Conservation (phyloP, 73 alveolate species). For the Paramecium bursaria region DNA sequence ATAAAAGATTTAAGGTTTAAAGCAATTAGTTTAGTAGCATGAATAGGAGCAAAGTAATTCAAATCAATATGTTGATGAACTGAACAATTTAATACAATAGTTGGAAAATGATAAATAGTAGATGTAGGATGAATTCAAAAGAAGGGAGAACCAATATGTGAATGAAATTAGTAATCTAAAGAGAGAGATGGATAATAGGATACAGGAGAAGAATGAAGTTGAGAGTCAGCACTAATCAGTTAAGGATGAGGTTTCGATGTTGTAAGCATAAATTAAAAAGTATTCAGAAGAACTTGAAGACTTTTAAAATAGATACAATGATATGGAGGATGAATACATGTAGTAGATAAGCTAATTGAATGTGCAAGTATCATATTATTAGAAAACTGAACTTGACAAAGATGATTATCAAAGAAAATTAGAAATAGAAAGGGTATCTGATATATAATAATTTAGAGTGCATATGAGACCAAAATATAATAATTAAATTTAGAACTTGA, state of each 20-base stretch:
- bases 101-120: slow-evolving; percentile 3
- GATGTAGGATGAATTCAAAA: slow-evolving; percentile 44
- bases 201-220: slow-evolving; percentile 11
- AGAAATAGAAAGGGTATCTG: slow-evolving; percentile 18
- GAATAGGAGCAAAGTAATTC: slow-evolving; percentile 1
- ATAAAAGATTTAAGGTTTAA: not conserved
- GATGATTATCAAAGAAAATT: not conserved
- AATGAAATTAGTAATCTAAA: slow-evolving; percentile 40
- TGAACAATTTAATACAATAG: slow-evolving; percentile 16
- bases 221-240: slow-evolving; percentile 12
- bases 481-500: slow-evolving; percentile 5
- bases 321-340: not conserved
- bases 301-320: not conserved
- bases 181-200: not conserved
- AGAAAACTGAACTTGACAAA: slow-evolving; percentile 7
- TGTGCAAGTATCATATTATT: slow-evolving; percentile 1
- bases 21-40: not conserved
- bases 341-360: not conserved
- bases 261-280: slow-evolving; percentile 9
- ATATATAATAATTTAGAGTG: slow-evolving; percentile 5
- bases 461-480: not conserved
- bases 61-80: not conserved
- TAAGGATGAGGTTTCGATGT: slow-evolving; percentile 21
- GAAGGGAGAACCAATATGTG: slow-evolving; percentile 40
- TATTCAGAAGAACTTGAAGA: slow-evolving; percentile 13